Evolutionary conservation across 2,329 filamentous ascomycete genomes (phyloP), one percentile per base, ranked within the genome.

Genomic region (Apiospora koreana): DNA sequence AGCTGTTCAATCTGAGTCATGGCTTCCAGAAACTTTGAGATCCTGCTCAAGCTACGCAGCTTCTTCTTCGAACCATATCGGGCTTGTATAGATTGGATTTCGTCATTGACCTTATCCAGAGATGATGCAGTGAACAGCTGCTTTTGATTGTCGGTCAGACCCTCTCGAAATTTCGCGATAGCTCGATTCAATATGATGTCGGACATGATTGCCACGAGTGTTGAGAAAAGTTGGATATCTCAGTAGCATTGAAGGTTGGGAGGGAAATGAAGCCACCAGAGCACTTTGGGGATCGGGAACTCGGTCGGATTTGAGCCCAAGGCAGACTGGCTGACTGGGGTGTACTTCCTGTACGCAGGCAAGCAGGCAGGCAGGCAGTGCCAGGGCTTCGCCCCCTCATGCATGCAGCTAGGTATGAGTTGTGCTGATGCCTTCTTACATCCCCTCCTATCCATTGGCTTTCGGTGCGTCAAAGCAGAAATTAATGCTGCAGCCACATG

Each of bases 1-100:
- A 76, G 42, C 50, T 75, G 69, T 28, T 75, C 73, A 5, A 76
- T 68, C 31, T 76, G 72, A 6, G 64, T 64, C 75, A 75, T 75
- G 1, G 72, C 75, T 25, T 75, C 74, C 0, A 76, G 46, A 28
- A 76, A 76, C 28, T 72, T 73, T 3, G 71, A 73, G 3, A 76
- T 43, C 45, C 73, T 69, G 3, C 41, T 71, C 10, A 76, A 41
- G 23, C 65, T 74, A 2, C 74, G 70, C 14, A 75, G 68, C 18
- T 71, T 71, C 41, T 71, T 76, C 18, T 45, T 28, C 1, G 73
- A 71, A 8, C 74, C 74, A n/a, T 68, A 25, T 23, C 67, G 65
- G 18, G 45, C 25, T 25, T 74, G 69, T 3, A 74, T 71, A 10
- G 67, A 16, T 16, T 69, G 65, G 14, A 75, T 74, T 10, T 71